Percentiles rank a stretch among this genome's conserved stretches.
These are phyloP conservation scores for Zelonia costaricensis DNA, from an alignment of 208 protist species.

Conservation along the genomic window DNA sequence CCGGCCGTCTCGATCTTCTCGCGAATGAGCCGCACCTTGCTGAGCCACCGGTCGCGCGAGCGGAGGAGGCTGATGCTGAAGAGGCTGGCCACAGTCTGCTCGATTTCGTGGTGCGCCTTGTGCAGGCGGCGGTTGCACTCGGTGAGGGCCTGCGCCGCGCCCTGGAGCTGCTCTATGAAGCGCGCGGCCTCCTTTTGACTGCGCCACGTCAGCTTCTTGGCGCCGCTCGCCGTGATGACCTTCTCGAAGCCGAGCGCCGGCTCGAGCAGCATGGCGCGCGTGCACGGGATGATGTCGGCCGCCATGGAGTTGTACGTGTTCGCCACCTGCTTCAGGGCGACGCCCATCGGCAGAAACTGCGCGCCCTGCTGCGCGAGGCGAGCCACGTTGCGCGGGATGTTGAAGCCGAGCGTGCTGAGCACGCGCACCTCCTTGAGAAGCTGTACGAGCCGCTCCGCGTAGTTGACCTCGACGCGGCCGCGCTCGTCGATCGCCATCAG, in stretches of 20 bases:
- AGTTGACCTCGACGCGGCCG: slow-evolving; percentile 89
- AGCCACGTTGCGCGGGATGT: slow-evolving; percentile 57
- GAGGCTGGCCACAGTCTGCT: slow-evolving; percentile 80
- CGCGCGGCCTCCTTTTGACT: slow-evolving; percentile 76
- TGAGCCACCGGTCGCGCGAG: slow-evolving; percentile 93
- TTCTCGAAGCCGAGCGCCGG: slow-evolving; percentile 89
- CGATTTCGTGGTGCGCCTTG: slow-evolving; percentile 89
- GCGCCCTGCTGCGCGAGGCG: slow-evolving; percentile 76
- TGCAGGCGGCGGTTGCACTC: slow-evolving; percentile 94
- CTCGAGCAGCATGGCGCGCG: slow-evolving; percentile 90
- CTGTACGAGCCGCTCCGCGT: slow-evolving; percentile 86
- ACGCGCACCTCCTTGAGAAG: slow-evolving; percentile 90
- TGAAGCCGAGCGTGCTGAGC: slow-evolving; percentile 75
- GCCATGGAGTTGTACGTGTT: slow-evolving; percentile 94
- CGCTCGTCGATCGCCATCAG: slow-evolving; percentile 86
- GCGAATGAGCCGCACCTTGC: slow-evolving; percentile 82
- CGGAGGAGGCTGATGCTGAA: slow-evolving; percentile 94
- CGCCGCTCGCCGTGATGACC: slow-evolving; percentile 85
- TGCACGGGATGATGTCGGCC: slow-evolving; percentile 90
- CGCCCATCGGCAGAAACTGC: slow-evolving; percentile 84
- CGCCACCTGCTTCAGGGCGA: slow-evolving; percentile 91
- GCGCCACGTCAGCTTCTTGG: slow-evolving; percentile 84
- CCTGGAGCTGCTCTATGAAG: slow-evolving; percentile 86
- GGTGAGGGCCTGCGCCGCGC: slow-evolving; percentile 83
- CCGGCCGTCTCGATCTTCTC: slow-evolving; percentile 86